phyloP scores from a whole-genome alignment of 306 rosid species.

The Hylodesmum podocarpum region DNA sequence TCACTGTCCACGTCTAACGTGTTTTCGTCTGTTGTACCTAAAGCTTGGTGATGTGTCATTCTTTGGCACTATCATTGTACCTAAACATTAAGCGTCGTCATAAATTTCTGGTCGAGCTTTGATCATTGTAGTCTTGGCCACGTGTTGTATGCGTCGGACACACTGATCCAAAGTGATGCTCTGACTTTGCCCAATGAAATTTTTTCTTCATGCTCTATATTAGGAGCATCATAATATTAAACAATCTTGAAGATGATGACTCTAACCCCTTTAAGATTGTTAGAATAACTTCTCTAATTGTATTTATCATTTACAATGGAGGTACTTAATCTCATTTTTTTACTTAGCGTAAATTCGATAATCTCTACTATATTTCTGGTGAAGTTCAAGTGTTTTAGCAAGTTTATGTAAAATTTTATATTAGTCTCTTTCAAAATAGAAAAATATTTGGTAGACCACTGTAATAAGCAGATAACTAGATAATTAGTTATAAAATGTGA shows the following conservation, averaged over 20 bases:
- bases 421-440: too few species aligned
- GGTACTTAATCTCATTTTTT: too few species aligned
- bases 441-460: too few species aligned
- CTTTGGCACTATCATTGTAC: not conserved
- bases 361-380: not conserved
- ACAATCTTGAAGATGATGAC: too few species aligned
- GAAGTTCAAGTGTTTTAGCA: not conserved
- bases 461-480: too few species aligned
- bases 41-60: constrained; percentile 34
- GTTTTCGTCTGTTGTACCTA: constrained; percentile 7
- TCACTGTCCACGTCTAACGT: constrained; percentile 20
- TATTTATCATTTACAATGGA: too few species aligned
- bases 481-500: too few species aligned
- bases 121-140: constrained; percentile 5
- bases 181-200: not conserved
- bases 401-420: not conserved
- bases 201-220: not conserved
- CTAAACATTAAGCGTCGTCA: not conserved
- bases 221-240: not conserved
- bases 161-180: constrained; percentile 10
- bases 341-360: too few species aligned
- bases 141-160: not conserved
- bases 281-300: too few species aligned
- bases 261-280: too few species aligned
- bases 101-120: constrained; percentile 9